Base-by-base conservation (phyloP, 2,329 filamentous ascomycete species). In the Clonostachys chloroleuca region DNA sequence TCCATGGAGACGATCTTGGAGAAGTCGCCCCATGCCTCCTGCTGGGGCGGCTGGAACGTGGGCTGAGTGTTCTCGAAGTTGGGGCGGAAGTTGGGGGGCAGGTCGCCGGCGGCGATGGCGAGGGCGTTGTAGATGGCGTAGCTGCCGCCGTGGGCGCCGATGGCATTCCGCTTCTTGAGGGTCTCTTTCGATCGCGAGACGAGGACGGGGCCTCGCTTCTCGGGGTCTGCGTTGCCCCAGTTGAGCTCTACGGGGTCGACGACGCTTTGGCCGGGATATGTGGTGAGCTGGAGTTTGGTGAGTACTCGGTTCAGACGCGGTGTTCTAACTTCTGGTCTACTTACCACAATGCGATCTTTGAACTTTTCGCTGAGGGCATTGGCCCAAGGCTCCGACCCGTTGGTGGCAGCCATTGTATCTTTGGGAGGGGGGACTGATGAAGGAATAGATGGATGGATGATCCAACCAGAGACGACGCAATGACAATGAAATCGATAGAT, bases 1-100 rank as follows among this genome's bases (percentile, higher is more conserved):
- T 97, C 94, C 90, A 99, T 96, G 16, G 92, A 89, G 13, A 97
- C 92, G 52, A 99, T 97, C 74, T 96, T 97, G 67, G 89, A 90
- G 59, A 80, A 81, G 62, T 95, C 89, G 24, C 80, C 81, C 92
- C 92, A 99, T 68, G 94, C 83, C 8, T 88, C 84, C 57, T 95
- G 95, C 8, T 89, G 91, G 0, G 91, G 90, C 61, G 97, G 89
- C 46, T 86, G 81, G 18, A 83, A 89, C n/a, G 92, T 90, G 12
- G 94, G 94, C 65, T 97, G 89, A 9, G 91, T 96, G 66, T 97
- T 73, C 52, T 74, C 81, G 55, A 78, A 83, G 54, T 82, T 77
- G 16, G 79, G 80, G 43, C 76, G 78, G 37, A 96, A 92, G 56
- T 95, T 86, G 39, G 82, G 77, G 51, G 89, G 83, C 49, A 97